Evolutionary conservation across 805 yeast species (phyloP).

Genomic region (Myxozyma mucilagina): DNA sequence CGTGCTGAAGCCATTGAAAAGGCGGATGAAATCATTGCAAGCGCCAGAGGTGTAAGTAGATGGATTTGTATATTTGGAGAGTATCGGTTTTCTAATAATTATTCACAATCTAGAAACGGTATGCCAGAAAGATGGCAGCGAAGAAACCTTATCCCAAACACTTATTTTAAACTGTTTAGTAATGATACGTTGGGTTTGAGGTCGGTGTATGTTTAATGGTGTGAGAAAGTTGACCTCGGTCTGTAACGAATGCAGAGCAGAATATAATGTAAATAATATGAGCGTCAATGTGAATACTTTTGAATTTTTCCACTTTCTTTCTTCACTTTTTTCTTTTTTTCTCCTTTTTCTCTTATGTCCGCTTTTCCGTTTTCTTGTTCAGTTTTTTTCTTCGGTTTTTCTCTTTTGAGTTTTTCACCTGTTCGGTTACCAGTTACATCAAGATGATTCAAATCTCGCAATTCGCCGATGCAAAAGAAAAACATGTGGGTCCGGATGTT

Average conservation of each 20-base stretch:
- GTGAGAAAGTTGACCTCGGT: no score
- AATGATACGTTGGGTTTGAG: neutral
- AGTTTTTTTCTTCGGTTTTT: neutral
- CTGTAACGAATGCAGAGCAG: no score
- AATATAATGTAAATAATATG: neutral
- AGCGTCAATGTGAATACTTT: neutral
- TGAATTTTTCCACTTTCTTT: neutral
- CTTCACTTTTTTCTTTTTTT: no score
- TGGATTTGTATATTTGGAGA: neutral
- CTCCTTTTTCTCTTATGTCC: no score
- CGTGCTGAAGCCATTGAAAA: conserved; percentile 20
- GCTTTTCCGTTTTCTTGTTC: no score
- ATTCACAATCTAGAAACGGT: conserved; percentile 12
- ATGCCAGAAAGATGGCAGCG: conserved; percentile 7
- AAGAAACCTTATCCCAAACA: conserved; percentile 18
- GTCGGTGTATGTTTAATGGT: neutral
- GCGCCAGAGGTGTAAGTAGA: conserved; percentile 24
- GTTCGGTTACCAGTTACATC: no score
- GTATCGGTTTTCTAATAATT: neutral
- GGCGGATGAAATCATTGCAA: conserved; percentile 19
- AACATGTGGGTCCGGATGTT: no score
- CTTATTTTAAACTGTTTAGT: conserved; percentile 8
- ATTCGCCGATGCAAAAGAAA: no score
- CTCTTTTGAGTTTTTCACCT: neutral
- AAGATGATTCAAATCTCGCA: no score